Evolutionary conservation across 768 basidiomycete genomes (phyloP), one percentile per base, ranked within the genome.

Genomic region (Phanerochaete carnosa): DNA sequence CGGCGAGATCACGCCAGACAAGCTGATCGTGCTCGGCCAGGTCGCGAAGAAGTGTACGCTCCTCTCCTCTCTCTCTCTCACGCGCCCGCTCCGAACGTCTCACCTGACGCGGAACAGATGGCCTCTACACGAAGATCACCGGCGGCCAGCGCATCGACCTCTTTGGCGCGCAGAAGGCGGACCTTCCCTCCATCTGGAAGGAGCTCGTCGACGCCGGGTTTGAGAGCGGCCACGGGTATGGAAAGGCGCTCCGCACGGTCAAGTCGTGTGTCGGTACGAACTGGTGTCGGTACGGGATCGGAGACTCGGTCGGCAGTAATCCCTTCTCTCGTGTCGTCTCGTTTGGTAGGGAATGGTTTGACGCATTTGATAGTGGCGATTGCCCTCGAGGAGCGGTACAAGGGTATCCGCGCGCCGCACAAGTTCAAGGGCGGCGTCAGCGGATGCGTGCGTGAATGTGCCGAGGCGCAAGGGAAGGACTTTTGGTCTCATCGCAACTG

Each of bases 401-500:
- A 84, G 58, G 87, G 89, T 19, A 80, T 90, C 46, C 77, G 85
- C 11, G 79, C 81, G 4, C 87, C 87, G n/a, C 87, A 88, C 70
- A 89, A 89, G 70, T 74, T 90, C 69, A 90, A 90, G 72, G 89
- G 88, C 26, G 89, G 89, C 12, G 87, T 92, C 3, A 84, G 83
- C 23, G 89, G 89, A 22, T 90, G 89, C 66, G 79, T 88, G 0
- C 80, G 89, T 19, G 89, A 90, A 68, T 92, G 89, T 61, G 89
- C 89, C 0, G 89, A 90, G 70, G 89, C 89, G 1, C 89, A 92
- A 65, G 75, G 76, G 13, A 88, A 84, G 68, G 88, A 90, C 70
- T 92, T n/a, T 90, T 65, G 89, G 89, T 13, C 72, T 90, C 39
- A 90, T 90, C 58, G 89, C 88, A 1, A 89, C 87, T 0, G 85